Conservation (phyloP, 2,329 filamentous ascomycete genomes). For the Sclerotinia sclerotiorum region DNA sequence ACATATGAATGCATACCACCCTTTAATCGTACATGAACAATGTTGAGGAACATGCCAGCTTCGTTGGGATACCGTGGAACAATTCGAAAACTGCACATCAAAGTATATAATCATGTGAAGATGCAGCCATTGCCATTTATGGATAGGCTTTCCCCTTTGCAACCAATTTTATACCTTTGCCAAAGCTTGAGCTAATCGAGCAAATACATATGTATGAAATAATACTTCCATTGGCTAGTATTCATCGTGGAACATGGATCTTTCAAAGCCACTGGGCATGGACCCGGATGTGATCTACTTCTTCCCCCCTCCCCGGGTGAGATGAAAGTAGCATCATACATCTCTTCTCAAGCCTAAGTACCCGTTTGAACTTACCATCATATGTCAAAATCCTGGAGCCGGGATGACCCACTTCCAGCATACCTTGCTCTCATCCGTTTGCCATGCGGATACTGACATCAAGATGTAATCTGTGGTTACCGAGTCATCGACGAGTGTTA, state of each 20-base stretch:
- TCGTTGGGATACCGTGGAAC: neutral
- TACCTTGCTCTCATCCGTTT: slow-evolving; percentile 12
- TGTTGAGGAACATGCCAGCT: neutral
- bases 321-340: neutral
- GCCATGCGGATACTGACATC: slow-evolving; percentile 9
- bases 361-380: neutral
- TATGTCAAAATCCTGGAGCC: neutral
- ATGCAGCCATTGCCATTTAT: neutral
- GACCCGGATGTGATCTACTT: neutral
- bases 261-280: neutral
- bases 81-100: neutral
- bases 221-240: neutral
- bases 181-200: neutral
- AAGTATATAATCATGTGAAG: slow-evolving; percentile 2
- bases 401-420: neutral
- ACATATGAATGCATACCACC: neutral
- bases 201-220: neutral
- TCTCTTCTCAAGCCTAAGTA: neutral
- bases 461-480: neutral
- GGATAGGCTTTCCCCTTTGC: neutral
- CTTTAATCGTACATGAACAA: neutral
- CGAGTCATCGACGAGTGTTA: slow-evolving; percentile 15
- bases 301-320: neutral
- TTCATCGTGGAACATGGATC: neutral
- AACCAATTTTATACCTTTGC: neutral